Base-by-base conservation (phyloP, 2,329 filamentous ascomycete genomes). In the Fusarium subglutinans region DNA sequence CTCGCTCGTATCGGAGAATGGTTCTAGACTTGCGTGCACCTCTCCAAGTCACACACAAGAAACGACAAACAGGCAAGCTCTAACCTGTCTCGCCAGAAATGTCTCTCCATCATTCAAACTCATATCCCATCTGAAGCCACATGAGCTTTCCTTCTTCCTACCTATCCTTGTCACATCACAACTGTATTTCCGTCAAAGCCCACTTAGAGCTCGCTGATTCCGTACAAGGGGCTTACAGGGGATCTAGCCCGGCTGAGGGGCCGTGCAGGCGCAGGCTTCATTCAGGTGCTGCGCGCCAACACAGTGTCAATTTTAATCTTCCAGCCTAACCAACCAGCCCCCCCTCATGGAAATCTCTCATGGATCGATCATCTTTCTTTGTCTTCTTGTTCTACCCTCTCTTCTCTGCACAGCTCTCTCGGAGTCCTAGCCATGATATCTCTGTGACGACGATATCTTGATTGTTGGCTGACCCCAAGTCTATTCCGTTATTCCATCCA, bases 271-370 rank as follows among this genome's bases (percentile, higher is more conserved):
- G 67, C 68, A 61, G 58, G 45, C 45, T 62, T 62, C 55, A 56
- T 57, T 65, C 63, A 73, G 71, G 71, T 70, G 71, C 66, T 66
- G 66, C 57, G 35, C 51, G 41, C 37, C 61, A 74, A 63, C 74
- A 78, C 77, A 78, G 77, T 78, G 77, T 53, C 35, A 70, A 47
- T 56, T 43, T 41, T n/a, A 41, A 59, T 47, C 40, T 63, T 28
- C 66, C 33, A 50, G 38, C 55, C 60, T 55, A 64, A 70, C 75
- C 74, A 78, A 56, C 77, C 51, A 55, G 20, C 50, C 51, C 77
- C 76, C 76, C 75, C 72, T 70, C 74, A 66, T 66, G 67, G 59
- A 66, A 73, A 77, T 70, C 70, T 73, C 69, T 70, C 70, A 56
- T 51, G 26, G 20, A 43, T 55, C 51, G 14, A 41, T 55, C 51